phyloP scores from a whole-genome alignment of 805 yeast species.

The Nakazawaea ernobii region DNA sequence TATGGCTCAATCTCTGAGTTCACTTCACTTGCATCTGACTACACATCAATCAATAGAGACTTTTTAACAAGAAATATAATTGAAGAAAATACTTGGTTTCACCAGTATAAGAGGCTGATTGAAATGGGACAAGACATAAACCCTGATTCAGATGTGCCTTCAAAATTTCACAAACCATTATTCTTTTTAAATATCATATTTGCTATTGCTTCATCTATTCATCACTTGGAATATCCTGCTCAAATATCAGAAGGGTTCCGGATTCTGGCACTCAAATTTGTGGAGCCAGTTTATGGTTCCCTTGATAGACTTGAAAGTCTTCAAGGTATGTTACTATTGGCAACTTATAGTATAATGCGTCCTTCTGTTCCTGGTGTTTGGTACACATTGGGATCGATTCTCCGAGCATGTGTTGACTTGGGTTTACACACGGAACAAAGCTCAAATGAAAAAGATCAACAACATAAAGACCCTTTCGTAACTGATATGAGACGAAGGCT shows the following conservation, averaged over 20 bases:
- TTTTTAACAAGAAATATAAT: conserved; percentile 19
- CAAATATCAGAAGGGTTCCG: conserved; percentile 66
- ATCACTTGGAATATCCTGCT: conserved; percentile 61
- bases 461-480: conserved; percentile 43
- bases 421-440: conserved; percentile 72
- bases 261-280: conserved; percentile 54
- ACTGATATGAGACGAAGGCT: conserved; percentile 68
- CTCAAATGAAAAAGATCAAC: conserved; percentile 20
- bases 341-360: conserved; percentile 76
- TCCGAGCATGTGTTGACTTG: conserved; percentile 75
- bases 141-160: conserved; percentile 39
- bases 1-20: conserved; percentile 61
- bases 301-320: conserved; percentile 62
- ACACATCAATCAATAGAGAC: conserved; percentile 37
- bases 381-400: conserved; percentile 79
- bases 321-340: conserved; percentile 64
- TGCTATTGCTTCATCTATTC: conserved; percentile 75
- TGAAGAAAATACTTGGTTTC: conserved; percentile 42
- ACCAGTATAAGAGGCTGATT: conserved; percentile 32
- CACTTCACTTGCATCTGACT: conserved; percentile 53
- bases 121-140: conserved; percentile 15
- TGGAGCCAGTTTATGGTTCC: conserved; percentile 52
- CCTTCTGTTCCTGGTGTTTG: conserved; percentile 92
- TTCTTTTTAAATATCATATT: conserved; percentile 73
- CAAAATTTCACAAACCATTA: conserved; percentile 43